Evolutionary conservation across 2,329 filamentous ascomycete species (phyloP).

Genomic region (Xylariaceae sp.): DNA sequence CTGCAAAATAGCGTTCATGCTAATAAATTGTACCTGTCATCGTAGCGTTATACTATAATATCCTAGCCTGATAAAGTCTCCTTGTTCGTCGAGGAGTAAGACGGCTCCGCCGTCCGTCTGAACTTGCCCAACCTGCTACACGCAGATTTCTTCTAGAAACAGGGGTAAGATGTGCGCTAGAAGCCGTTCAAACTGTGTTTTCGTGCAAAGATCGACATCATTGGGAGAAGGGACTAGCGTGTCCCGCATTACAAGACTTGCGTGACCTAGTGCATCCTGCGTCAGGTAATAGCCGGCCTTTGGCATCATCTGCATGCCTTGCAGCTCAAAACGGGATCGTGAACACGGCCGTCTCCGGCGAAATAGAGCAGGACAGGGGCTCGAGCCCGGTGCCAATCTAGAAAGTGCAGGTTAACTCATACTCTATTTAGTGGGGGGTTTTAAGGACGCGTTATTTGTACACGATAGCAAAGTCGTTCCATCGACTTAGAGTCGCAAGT

Average conservation of each 20-base stretch:
- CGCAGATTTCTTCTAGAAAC: not conserved
- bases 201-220: slow-evolving; percentile 10
- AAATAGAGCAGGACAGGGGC: no score
- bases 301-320: slow-evolving; percentile 1
- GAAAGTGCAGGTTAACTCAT: no score
- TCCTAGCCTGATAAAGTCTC: no score
- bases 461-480: no score
- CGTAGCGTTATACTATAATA: no score
- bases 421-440: not conserved
- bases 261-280: not conserved
- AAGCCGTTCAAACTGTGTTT: slow-evolving; percentile 14
- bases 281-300: slow-evolving; percentile 1
- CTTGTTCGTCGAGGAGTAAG: no score
- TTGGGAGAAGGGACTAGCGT: not conserved
- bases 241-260: slow-evolving; percentile 7
- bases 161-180: slow-evolving; percentile 9
- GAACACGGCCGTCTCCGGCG: slow-evolving; percentile 1
- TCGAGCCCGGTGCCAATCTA: no score
- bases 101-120: not conserved
- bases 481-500: no score
- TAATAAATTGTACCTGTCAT: no score
- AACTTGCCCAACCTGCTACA: not conserved
- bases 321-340: slow-evolving; percentile 19
- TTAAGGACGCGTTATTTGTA: not conserved
- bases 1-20: no score